Conservation (phyloP, 2,329 filamentous ascomycete genomes). For the Phaeophleospora eucalypticola region DNA sequence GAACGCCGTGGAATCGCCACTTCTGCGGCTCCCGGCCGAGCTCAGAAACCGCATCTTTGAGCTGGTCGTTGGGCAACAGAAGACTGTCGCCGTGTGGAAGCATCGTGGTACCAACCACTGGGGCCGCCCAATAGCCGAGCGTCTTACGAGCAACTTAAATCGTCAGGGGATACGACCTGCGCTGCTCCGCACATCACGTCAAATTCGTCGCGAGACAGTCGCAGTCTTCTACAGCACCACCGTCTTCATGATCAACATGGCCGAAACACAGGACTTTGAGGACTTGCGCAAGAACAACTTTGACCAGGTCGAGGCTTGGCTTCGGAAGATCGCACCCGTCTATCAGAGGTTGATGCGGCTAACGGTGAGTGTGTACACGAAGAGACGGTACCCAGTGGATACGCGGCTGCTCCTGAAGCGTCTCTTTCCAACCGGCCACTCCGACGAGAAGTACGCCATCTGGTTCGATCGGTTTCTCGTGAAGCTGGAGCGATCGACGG, state of each 20-base stretch:
- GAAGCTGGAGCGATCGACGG: too few species aligned
- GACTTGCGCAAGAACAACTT: neutral
- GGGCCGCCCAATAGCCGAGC: neutral
- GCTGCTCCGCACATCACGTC: neutral
- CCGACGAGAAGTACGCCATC: too few species aligned
- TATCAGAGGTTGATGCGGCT: neutral
- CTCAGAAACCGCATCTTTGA: constrained; percentile 94
- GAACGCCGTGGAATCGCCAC: neutral
- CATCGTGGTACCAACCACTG: neutral
- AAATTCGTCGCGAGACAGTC: neutral
- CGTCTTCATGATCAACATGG: neutral
- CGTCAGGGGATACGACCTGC: neutral
- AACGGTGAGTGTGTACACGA: neutral
- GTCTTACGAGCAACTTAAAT: neutral
- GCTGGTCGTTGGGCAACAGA: neutral
- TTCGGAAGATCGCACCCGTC: neutral
- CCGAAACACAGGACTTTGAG: neutral
- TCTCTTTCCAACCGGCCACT: too few species aligned
- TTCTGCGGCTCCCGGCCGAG: constrained; percentile 62
- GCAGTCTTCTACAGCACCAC: neutral
- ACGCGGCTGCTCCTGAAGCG: neutral
- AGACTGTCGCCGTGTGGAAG: neutral
- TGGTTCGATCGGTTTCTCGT: too few species aligned
- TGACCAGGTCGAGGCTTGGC: neutral
- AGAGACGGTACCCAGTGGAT: neutral